Evolutionary conservation across 495 filamentous ascomycete genomes (phyloP).

Genomic region (Aspergillus nanangensis): DNA sequence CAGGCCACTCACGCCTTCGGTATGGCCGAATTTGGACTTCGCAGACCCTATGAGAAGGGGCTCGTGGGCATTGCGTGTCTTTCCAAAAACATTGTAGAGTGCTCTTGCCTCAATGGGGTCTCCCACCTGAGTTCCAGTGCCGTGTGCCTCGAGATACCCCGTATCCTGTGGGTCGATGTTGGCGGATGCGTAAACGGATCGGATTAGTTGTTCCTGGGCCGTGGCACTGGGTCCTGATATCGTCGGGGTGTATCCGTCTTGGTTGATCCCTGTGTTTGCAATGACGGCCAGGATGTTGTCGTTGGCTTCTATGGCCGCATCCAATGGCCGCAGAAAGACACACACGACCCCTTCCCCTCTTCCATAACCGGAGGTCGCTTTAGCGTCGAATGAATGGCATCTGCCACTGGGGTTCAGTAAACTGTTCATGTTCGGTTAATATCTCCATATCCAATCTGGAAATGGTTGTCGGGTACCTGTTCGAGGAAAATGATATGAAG

Average conservation of each 20-base stretch:
- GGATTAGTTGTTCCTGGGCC: constrained; percentile 52
- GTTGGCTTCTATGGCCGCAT: constrained; percentile 55
- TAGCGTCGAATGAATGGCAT: constrained; percentile 33
- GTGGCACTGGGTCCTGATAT: constrained; percentile 53
- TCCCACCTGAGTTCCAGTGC: constrained; percentile 67
- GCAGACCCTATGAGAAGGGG: constrained; percentile 33
- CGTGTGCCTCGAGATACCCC: constrained; percentile 69
- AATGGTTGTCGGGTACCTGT: too few relatives aligned
- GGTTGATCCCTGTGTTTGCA: constrained; percentile 39
- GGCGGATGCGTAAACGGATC: constrained; percentile 40
- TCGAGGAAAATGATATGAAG: constrained; percentile 51
- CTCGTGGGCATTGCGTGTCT: constrained; percentile 17
- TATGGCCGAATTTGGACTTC: constrained; percentile 46
- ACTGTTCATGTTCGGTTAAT: constrained; percentile 30
- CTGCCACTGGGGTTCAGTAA: constrained; percentile 17
- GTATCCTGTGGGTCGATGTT: constrained; percentile 46
- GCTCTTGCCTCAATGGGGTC: constrained; percentile 54
- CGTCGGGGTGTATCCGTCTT: constrained; percentile 40
- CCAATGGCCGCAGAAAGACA: constrained; percentile 60
- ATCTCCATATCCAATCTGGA: too few relatives aligned
- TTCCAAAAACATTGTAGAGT: constrained; percentile 25
- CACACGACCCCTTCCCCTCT: constrained; percentile 59
- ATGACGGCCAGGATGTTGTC: constrained; percentile 60
- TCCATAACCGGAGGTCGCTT: constrained; percentile 58
- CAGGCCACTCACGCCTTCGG: constrained; percentile 42